Evolutionary conservation across 2,329 filamentous ascomycete species (phyloP).

Genomic region (Alternaria sp.): DNA sequence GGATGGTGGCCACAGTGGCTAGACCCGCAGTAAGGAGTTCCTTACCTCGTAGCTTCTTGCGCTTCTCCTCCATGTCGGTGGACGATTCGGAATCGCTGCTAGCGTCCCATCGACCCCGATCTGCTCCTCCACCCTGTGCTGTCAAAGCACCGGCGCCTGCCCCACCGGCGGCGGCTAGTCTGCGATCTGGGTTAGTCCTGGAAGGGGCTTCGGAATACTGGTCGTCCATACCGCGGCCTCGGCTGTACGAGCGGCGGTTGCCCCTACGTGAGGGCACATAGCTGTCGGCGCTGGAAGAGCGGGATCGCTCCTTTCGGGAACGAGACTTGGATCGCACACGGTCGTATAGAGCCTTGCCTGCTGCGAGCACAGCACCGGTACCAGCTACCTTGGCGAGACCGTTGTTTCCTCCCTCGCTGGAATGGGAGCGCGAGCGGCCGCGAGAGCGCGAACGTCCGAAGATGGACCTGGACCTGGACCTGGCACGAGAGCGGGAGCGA

Average conservation of each 20-base stretch:
- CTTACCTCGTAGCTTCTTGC: slow-evolving; percentile 72
- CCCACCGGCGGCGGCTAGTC: slow-evolving; percentile 47
- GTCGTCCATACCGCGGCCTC: slow-evolving; percentile 55
- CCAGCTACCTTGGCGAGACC: slow-evolving; percentile 60
- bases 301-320: slow-evolving; percentile 52
- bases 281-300: slow-evolving; percentile 57
- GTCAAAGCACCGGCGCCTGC: slow-evolving; percentile 50
- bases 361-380: slow-evolving; percentile 59
- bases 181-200: slow-evolving; percentile 49
- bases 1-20: slow-evolving; percentile 73
- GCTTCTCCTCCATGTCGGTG: slow-evolving; percentile 68
- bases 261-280: slow-evolving; percentile 59
- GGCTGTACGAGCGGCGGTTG: slow-evolving; percentile 51
- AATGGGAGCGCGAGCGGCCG: slow-evolving; percentile 52
- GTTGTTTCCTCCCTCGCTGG: slow-evolving; percentile 58
- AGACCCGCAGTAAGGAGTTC: slow-evolving; percentile 71
- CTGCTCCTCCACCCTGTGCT: slow-evolving; percentile 29
- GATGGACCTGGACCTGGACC: slow-evolving; percentile 59
- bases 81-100: slow-evolving; percentile 60
- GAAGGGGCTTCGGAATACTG: slow-evolving; percentile 49
- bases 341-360: slow-evolving; percentile 62
- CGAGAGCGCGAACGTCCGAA: slow-evolving; percentile 54
- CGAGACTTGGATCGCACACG: slow-evolving; percentile 64
- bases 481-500: slow-evolving; percentile 64
- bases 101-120: slow-evolving; percentile 30